Base-by-base conservation (phyloP, 1,284 basidiomycete species). In the Prillingera fragicola region DNA sequence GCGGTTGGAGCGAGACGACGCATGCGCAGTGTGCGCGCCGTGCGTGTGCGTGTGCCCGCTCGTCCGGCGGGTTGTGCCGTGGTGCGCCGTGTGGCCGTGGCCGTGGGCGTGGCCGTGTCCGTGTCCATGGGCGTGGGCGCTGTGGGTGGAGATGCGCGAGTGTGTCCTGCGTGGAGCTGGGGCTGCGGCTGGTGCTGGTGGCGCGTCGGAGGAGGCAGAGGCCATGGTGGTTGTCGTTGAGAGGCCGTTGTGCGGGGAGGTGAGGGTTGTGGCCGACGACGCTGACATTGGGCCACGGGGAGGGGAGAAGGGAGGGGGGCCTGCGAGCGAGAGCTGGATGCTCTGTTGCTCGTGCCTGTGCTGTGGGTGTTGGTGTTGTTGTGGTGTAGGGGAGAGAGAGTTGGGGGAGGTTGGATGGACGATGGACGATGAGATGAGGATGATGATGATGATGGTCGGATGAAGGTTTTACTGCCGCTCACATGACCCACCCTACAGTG, bases 241-340 rank as follows among this genome's bases (percentile, higher is more conserved):
- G n/a, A n/a, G n/a, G n/a, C n/a, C n/a, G 19, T 50, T 46, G 25
- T 54, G 36, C 21, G 64, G 64, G 12, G 66, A 69, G 36, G 63
- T 65, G 38, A 65, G 57, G 10, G 66, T 67, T 5, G 59, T 61
- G 13, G 48, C 59, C 23, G 63, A 65, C 10, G 64, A 62, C 8
- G 52, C 32, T 14, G 63, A 65, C 66, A 67, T 67, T 49, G 49
- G 28, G n/a, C 13, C 32, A 25, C 18, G 35, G 14, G 14, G 36
- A 19, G 32, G 23, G 23, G 19, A 32, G 22, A 8, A 19, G 7
- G 38, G 19, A n/a, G 24, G 26, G 10, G 10, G 27, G 10, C 15
- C 10, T 28, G 15, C 15, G 27, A 28, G 15, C 10, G 10, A 10
- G 27, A 28, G 15, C 15, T 10, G 27, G 27, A 28, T 28, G 27